Base-by-base conservation (phyloP, 192 early-diverging fungal genomes). In the Backusella sp. region DNA sequence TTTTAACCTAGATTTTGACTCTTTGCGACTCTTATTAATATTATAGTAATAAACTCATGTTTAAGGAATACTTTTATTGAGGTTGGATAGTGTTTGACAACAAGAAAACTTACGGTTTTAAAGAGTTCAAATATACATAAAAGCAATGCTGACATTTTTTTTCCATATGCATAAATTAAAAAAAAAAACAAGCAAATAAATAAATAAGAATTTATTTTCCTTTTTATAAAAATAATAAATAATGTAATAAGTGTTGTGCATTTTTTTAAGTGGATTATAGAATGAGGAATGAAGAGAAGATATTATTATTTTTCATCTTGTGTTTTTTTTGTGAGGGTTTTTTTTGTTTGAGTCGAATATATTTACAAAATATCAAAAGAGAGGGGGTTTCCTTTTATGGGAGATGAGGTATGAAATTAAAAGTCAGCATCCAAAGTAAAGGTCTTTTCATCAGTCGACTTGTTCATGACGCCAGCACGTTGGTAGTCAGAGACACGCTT, bases 401-500 rank as follows among this genome's bases (percentile, higher is more conserved):
- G 23, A 21, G 7, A 56, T 21, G 19, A 56, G 46, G 80, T 68
- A n/a, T 21, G 66, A 42, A 17, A 49, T 71, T 91, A 95, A 78
- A 95, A 95, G 79, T 95, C 93, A 68, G 92, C 92, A 75, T 95
- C 92, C 21, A 95, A 88, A 6, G 91, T 90, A 83, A 95, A 95
- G 71, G 83, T 85, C 78, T 93, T 90, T 77, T 86, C 88, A 28
- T 86, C 81, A 26, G 81, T 82, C 72, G 90, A 86, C 78, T 86
- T 88, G 75, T 88, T 86, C 91, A 93, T 94, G 68, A 96, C 94
- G 75, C 93, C 94, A 77, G 94, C 92, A 86, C 95, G 96, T 85
- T 97, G 95, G 85, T 98, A 98, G 76, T 97, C 96, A 35, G 94
- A 96, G 26, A 97, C 95, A 79, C 91, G 92, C 89, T 98, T 97